Percentiles rank a stretch among this genome's conserved stretches.
phyloP scores from a whole-genome alignment of 352 stramenopile genomes.

The Phytophthora citricola region DNA sequence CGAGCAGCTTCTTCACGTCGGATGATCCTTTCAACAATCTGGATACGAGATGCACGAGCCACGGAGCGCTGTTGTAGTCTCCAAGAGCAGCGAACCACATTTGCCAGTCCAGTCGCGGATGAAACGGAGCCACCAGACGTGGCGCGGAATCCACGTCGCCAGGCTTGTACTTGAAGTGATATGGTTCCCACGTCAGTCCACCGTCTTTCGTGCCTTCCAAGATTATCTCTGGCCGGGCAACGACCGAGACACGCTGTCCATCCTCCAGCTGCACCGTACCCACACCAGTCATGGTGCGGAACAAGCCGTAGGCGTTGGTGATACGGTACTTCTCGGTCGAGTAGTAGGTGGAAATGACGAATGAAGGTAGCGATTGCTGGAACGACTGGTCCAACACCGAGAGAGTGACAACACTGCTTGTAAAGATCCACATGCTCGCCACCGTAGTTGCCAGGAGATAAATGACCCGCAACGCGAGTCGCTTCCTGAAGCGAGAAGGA shows the following conservation, averaged over 20 bases:
- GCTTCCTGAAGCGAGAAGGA: constrained; percentile 8
- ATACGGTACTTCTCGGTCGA: constrained; percentile 44
- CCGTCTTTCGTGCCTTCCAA: constrained; percentile 74
- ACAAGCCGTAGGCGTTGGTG: constrained; percentile 86
- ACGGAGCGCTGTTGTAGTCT: constrained; percentile 82
- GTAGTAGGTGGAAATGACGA: constrained; percentile 36
- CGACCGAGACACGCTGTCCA: constrained; percentile 51
- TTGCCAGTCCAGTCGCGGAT: constrained; percentile 91
- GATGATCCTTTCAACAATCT: constrained; percentile 77
- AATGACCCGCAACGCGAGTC: constrained; percentile 12
- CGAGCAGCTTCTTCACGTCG: constrained; percentile 73
- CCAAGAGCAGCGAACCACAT: constrained; percentile 94
- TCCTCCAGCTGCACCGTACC: constrained; percentile 44
- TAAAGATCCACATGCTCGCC: constrained; percentile 44
- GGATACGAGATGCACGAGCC: constrained; percentile 87
- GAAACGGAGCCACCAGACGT: constrained; percentile 46
- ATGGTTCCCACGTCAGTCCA: constrained; percentile 65
- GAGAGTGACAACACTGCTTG: constrained; percentile 46
- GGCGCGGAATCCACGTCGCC: constrained; percentile 50
- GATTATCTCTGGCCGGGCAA: constrained; percentile 90
- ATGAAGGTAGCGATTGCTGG: constrained; percentile 41
- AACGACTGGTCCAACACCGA: constrained; percentile 49
- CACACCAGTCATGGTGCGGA: constrained; percentile 92
- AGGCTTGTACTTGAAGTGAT: constrained; percentile 92
- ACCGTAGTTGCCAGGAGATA: constrained; percentile 41